Evolutionary conservation across 805 yeast genomes (phyloP).

Genomic region (Lipomyces mesembrius): DNA sequence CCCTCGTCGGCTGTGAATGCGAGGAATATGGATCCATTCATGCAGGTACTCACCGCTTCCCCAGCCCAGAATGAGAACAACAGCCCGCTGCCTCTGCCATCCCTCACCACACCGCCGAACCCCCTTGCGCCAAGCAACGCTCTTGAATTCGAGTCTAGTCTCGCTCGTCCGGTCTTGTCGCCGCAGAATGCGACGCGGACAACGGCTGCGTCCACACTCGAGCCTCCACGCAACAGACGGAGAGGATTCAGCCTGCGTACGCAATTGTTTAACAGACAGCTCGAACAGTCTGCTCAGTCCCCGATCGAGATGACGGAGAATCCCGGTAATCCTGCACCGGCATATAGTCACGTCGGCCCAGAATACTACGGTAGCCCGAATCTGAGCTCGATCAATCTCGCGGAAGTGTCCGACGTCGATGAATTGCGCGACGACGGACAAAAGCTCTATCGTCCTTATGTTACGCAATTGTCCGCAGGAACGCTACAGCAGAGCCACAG

Average conservation of each 20-base stretch:
- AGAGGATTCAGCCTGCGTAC: constrained; percentile 71
- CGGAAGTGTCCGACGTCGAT: constrained; percentile 21
- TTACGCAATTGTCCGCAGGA: neutral
- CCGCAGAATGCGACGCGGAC: neutral
- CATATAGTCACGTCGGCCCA: constrained; percentile 26
- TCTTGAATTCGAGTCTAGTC: neutral
- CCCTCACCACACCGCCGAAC: neutral
- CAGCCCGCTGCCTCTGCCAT: neutral
- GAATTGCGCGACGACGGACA: constrained; percentile 17
- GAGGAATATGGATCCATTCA: neutral
- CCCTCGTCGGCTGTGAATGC: neutral
- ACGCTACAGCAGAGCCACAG: neutral
- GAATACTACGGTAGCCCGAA: constrained; percentile 28
- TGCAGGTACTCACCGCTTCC: neutral
- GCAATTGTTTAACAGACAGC: constrained; percentile 59
- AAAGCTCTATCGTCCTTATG: constrained; percentile 11
- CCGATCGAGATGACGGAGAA: constrained; percentile 46
- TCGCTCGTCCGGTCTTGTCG: neutral
- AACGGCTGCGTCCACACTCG: neutral
- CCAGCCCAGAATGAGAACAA: neutral
- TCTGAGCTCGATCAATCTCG: constrained; percentile 27
- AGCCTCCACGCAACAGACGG: neutral
- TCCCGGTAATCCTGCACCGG: constrained; percentile 43
- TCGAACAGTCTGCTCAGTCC: constrained; percentile 32
- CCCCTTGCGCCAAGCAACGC: neutral